These are phyloP conservation scores for Hyaloscypha finlandica DNA, from an alignment of 495 filamentous ascomycete species.

Conservation along the genomic window DNA sequence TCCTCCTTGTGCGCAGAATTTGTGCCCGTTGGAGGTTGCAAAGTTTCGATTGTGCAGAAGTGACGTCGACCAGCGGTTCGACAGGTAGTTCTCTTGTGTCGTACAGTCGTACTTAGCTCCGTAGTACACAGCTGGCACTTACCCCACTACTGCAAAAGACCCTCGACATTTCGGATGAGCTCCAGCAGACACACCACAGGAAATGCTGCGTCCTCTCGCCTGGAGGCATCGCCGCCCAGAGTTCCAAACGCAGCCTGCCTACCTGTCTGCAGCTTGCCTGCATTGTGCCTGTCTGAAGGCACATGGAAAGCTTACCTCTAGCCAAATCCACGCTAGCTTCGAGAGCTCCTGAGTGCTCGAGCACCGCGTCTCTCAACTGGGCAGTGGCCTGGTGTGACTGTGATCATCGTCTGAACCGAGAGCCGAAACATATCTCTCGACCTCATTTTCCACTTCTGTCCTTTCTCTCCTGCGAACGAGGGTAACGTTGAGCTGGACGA, in stretches of 20 bases:
- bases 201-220: background rate
- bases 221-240: background rate
- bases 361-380: background rate
- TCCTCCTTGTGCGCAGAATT: no score
- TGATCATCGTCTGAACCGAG: background rate
- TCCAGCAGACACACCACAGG: background rate
- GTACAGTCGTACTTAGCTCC: no score
- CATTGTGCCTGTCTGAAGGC: constrained; percentile 8
- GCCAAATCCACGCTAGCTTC: constrained; percentile 2
- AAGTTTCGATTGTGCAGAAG: background rate
- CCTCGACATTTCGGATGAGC: constrained; percentile 15
- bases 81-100: background rate
- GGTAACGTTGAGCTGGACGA: background rate
- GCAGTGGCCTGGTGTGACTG: background rate
- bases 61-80: background rate
- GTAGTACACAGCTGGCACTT: no score
- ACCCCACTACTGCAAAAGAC: background rate
- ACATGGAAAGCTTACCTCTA: background rate
- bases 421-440: background rate
- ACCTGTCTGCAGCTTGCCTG: background rate
- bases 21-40: no score
- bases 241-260: no score
- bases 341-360: background rate
- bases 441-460: background rate
- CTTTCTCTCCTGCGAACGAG: background rate